These are phyloP conservation scores for Aspergillus homomorphus DNA, from an alignment of 495 filamentous ascomycete genomes.

Conservation along the genomic window DNA sequence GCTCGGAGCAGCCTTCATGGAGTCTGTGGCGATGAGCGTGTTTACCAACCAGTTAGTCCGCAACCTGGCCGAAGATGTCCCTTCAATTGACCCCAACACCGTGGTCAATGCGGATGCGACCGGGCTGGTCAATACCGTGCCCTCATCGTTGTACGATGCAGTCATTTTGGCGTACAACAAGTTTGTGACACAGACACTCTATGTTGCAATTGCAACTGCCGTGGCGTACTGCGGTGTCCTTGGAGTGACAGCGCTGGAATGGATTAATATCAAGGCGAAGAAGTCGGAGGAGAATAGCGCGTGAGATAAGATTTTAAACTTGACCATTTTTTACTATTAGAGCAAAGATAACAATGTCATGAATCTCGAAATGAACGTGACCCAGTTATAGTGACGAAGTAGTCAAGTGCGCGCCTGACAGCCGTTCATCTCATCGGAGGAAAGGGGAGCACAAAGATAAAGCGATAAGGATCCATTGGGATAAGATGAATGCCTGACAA, in stretches of 20 bases:
- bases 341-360: background rate
- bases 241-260: constrained; percentile 57
- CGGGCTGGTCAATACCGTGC: constrained; percentile 45
- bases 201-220: constrained; percentile 60
- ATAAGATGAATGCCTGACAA: background rate
- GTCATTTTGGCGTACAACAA: constrained; percentile 67
- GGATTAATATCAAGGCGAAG: constrained; percentile 54
- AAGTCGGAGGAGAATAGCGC: background rate
- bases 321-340: background rate
- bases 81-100: constrained; percentile 41
- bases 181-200: constrained; percentile 59
- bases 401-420: background rate
- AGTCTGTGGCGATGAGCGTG: constrained; percentile 68
- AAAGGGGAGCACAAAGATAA: background rate
- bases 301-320: background rate
- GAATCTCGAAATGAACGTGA: background rate
- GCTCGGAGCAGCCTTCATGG: constrained; percentile 64
- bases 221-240: constrained; percentile 54
- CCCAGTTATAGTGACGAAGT: background rate
- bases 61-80: constrained; percentile 47
- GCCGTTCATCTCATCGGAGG: background rate
- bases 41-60: constrained; percentile 63
- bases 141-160: constrained; percentile 36
- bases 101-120: constrained; percentile 62
- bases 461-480: background rate